Evolutionary conservation across 345 rosid species (phyloP), one percentile per base, ranked within the genome.

Genomic region (Salix exigua): DNA sequence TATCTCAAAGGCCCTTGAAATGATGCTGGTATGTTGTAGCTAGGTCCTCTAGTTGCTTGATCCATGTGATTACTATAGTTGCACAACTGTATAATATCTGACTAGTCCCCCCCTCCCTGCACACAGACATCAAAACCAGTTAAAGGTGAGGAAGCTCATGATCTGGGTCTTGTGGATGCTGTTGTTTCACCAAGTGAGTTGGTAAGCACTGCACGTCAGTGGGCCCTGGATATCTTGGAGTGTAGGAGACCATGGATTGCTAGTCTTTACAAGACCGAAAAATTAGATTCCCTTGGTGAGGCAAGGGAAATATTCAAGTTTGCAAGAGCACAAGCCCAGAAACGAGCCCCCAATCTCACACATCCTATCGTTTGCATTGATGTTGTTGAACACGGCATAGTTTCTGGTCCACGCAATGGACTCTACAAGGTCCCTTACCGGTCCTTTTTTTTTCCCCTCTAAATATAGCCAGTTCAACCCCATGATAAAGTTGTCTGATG

Each of bases 291-390:
- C 67, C 94, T 93, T 75, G 94, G 92, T 48, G 98, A 96, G 80
- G 97, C 97, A 70, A 88, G 92, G 83, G 92, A 96, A 81, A 93
- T 92, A 80, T 82, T 93, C 83, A 89, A 86, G 74, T 92, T 93
- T 89, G 98, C 88, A 8, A 89, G 92, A 83, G 88, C 78, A 33
- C 94, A 96, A 80, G 85, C 88, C 60, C 88, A 76, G 62, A 93
- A 84, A 84, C 93, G 64, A 77, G 96, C 98, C 74, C 99, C 96
- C 16, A 91, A 93, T 82, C 81, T 93, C 72, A 87, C 77, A 71
- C 97, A 96, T 76, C 99, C 98, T n/a, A 62, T 91, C 66, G 89
- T 89, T 85, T 93, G 98, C 87, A 92, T 93, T 70, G 92, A 93
- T 63, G 90, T 85, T 70, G 75, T 96, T 79, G 98, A 96, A 88